phyloP scores from a whole-genome alignment of 164 flowering plant species.

The Malania oleifera region DNA sequence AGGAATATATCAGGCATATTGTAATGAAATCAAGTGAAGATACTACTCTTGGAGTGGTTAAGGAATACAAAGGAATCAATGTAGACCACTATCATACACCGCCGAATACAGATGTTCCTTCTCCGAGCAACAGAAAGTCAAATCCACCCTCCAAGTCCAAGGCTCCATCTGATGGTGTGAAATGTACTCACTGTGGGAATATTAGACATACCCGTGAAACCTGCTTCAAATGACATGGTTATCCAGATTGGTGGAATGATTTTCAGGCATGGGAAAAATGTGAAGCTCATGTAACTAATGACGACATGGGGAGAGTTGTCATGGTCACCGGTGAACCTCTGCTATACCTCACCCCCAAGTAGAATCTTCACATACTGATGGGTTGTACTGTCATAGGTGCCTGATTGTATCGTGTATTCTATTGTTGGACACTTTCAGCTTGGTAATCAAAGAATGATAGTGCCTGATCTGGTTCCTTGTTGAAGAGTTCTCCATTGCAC shows the following conservation, averaged over 20 bases:
- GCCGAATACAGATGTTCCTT: not conserved
- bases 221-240: not conserved
- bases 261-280: not conserved
- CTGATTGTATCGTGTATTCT: too few species aligned
- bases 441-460: too few species aligned
- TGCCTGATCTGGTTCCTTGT: too few species aligned
- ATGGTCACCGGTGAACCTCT: not conserved
- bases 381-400: too few species aligned
- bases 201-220: not conserved
- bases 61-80: not conserved
- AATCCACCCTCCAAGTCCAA: not conserved
- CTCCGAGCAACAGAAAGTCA: not conserved
- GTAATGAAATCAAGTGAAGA: not conserved
- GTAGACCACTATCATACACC: too few species aligned
- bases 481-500: too few species aligned
- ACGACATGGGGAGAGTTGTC: not conserved
- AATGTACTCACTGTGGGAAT: not conserved
- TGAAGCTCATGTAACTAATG: not conserved
- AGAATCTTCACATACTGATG: too few species aligned
- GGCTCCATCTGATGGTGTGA: not conserved
- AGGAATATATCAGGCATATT: not conserved
- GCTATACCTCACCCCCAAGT: too few species aligned
- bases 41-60: not conserved
- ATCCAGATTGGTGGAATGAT: not conserved
- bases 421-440: too few species aligned